Base-by-base conservation (phyloP, 169 alveolate species). In the Ichthyophthirius multifiliis region DNA sequence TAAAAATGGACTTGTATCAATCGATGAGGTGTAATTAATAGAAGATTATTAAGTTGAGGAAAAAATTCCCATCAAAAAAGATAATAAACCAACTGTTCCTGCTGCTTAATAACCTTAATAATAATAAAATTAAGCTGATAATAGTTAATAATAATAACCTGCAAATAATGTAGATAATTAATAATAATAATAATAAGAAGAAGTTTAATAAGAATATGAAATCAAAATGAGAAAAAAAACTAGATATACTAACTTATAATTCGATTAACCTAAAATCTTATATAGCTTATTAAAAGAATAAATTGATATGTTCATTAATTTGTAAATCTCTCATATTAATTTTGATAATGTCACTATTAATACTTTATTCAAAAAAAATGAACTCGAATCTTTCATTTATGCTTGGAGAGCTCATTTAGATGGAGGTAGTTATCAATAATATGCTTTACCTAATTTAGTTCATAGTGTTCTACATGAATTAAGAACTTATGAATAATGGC, bases 1-100 rank as follows among this genome's bases (percentile, higher is more conserved):
- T 44, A 71, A 64, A 5, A 89, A 92, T 75, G 93, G 94, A 10
- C 78, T 89, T 31, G 85, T 90, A 4, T 31, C 65, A 5, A 77
- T 92, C 6, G 93, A 86, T 32, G 88, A 91, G 37, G 90, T 82
- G 18, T 91, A 85, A 62, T 82, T 84, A n/a, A 65, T 82, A 5
- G 93, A 88, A 78, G 93, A 89, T 43, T 87, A 84, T 82, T 41
- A 62, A 63, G 94, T 91, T 37, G 90, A 88, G 37, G 96, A 91
- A 63, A 90, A 88, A 74, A 89, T 89, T 32, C 93, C 97, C 3
- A 86, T 89, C 20, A 67, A 79, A 73, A 79, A 85, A 15, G 79
- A 45, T 13, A 84, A 76, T 5, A 32, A 34, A 43, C 63, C 65
- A 32, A 75, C 71, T 23, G 71, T 39, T 55, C 35, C 71, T 55